Base-by-base conservation (phyloP, 495 filamentous ascomycete genomes). In the Neurospora terricola region DNA sequence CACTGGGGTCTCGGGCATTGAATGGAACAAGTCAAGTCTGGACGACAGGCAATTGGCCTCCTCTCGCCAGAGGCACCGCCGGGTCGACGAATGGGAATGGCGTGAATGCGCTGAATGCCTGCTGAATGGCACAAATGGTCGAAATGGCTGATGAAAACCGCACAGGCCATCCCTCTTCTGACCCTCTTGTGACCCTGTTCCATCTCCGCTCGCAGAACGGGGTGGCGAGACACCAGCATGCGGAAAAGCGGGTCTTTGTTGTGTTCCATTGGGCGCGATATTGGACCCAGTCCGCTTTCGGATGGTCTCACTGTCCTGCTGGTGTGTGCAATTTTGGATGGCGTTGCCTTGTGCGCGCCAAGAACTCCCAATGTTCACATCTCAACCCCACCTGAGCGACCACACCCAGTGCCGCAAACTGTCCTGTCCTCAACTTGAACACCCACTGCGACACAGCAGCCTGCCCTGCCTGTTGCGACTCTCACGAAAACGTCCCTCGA, bases 311-410 rank as follows among this genome's bases (percentile, higher is more conserved):
- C 39, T 77, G 75, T 70, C 62, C 27, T 76, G 77, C 68, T 77
- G 76, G 75, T 77, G 77, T 78, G 78, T 81, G 79, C 77, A 80
- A 82, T 81, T 79, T 82, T 82, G 78, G 80, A 70, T 78, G 74
- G 77, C 71, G 75, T 75, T 74, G 74, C 74, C 75, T 76, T 76
- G 71, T 43, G 74, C 72, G 45, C 39, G 54, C 54, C 54, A 66
- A 66, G 54, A 66, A 34, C 54, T 66, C 54, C 27, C 54, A 66
- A 18, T 27, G 27, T 66, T 66, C 54, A 34, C 54, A 34, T 27
- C 27, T 34, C 54, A 66, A 34, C 48, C 75, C 76, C 69, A 59
- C 40, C 34, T 30, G 34, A 38, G 34, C 69, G 66, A 74, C 74
- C 72, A 72, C 76, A 77, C 73, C 75, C 78, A 77, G 77, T 79